phyloP scores from a whole-genome alignment of 768 basidiomycete species.

The Termitomyces sp. region DNA sequence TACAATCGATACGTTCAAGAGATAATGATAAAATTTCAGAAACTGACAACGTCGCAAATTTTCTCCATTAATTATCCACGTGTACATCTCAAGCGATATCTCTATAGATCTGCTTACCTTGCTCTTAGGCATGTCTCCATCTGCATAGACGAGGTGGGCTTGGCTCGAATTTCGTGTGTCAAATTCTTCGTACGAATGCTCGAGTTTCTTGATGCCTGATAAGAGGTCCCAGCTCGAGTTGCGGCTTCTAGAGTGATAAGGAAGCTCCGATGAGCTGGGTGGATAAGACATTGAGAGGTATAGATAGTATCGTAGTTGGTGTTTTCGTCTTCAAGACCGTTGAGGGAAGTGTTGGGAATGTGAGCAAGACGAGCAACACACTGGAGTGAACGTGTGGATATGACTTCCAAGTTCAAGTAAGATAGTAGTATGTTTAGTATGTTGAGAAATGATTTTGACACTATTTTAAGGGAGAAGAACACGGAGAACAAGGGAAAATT shows the following conservation, averaged over 20 bases:
- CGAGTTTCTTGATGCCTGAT: slow-evolving; percentile 43
- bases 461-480: not conserved
- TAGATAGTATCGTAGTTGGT: not conserved
- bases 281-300: slow-evolving; percentile 11
- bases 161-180: slow-evolving; percentile 48
- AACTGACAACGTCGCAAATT: slow-evolving; percentile 30
- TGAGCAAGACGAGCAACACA: not conserved
- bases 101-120: slow-evolving; percentile 30
- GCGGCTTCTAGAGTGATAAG: slow-evolving; percentile 13
- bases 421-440: not conserved
- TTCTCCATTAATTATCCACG: not conserved
- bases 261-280: slow-evolving; percentile 1
- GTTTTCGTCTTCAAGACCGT: not conserved
- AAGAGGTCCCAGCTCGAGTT: slow-evolving; percentile 46
- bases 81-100: not conserved
- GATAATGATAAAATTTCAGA: slow-evolving; percentile 62
- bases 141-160: slow-evolving; percentile 48
- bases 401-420: not conserved
- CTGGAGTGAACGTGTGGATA: not conserved
- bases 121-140: slow-evolving; percentile 56
- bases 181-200: slow-evolving; percentile 53
- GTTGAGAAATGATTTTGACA: not conserved
- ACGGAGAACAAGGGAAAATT: not conserved
- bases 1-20: slow-evolving; percentile 69
- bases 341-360: not conserved